A percentile compares a stretch with the other conserved stretches of the same genome.
Evolutionary conservation across 2,329 filamentous ascomycete species (phyloP).

Genomic region (Venturia pyrina): DNA sequence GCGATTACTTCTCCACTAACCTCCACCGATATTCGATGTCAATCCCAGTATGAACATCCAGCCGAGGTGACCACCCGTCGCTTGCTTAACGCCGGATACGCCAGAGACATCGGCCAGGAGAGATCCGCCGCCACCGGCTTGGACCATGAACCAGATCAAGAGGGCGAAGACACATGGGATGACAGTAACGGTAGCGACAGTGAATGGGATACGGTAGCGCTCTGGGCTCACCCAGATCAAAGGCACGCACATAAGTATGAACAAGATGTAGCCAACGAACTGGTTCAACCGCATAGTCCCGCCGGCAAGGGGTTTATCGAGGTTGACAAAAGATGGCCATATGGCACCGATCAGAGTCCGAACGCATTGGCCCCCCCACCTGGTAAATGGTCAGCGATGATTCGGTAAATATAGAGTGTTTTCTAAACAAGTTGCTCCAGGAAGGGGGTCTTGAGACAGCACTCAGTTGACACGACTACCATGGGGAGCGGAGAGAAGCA

Average conservation of each 20-base stretch:
- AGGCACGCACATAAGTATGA: background rate
- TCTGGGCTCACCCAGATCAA: background rate
- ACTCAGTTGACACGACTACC: too few species aligned
- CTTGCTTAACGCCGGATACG: background rate
- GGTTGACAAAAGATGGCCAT: background rate
- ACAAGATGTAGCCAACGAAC: background rate
- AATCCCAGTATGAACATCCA: conserved; percentile 19
- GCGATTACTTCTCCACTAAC: too few species aligned
- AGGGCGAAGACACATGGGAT: background rate
- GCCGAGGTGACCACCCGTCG: background rate
- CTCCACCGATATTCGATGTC: conserved; percentile 22
- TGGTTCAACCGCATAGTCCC: background rate
- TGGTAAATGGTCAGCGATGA: too few species aligned
- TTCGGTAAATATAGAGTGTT: too few species aligned
- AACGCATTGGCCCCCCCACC: conserved; percentile 22
- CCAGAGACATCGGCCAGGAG: background rate
- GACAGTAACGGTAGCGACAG: background rate
- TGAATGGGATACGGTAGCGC: background rate
- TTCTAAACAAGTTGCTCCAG: too few species aligned
- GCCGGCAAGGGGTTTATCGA: background rate
- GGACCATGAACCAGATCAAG: conserved; percentile 1
- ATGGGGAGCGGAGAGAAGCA: too few species aligned
- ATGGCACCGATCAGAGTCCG: background rate
- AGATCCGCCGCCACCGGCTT: background rate
- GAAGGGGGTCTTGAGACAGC: too few species aligned